Evolutionary conservation across 1,284 basidiomycete species (phyloP).

Genomic region (Irpex rosettiformis): DNA sequence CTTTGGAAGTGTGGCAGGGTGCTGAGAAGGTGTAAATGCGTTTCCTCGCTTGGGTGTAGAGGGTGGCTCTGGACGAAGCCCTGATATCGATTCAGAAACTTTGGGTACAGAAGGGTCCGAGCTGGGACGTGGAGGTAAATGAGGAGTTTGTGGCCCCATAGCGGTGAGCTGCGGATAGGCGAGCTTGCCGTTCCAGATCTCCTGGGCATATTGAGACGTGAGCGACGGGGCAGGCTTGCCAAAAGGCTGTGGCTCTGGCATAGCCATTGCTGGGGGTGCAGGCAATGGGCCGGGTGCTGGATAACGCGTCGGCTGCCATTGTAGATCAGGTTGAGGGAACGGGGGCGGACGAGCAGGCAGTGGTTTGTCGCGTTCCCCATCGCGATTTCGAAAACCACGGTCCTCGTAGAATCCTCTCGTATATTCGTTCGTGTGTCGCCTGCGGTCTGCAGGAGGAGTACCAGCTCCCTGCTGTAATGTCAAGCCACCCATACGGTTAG

Average conservation of each 20-base stretch:
- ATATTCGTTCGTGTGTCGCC: not conserved
- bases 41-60: constrained; percentile 5
- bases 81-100: not conserved
- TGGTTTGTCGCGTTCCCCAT: constrained; percentile 1
- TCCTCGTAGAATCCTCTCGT: not conserved
- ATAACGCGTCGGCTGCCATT: not conserved
- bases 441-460: not conserved
- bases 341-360: not conserved
- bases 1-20: not conserved
- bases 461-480: not conserved
- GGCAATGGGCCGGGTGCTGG: constrained; percentile 8
- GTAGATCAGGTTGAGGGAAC: constrained; percentile 1
- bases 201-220: constrained; percentile 61
- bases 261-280: constrained; percentile 12
- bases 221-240: constrained; percentile 36
- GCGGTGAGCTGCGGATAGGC: not conserved
- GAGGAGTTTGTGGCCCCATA: constrained; percentile 5
- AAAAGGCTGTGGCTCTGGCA: constrained; percentile 14
- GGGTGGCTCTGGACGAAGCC: not conserved
- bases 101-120: constrained; percentile 13
- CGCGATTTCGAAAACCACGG: not conserved
- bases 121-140: constrained; percentile 12
- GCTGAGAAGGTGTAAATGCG: not conserved
- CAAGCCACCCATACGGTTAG: not conserved
- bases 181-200: constrained; percentile 1